Conservation (phyloP, 2,329 filamentous ascomycete genomes). For the Beauveria sp. region DNA sequence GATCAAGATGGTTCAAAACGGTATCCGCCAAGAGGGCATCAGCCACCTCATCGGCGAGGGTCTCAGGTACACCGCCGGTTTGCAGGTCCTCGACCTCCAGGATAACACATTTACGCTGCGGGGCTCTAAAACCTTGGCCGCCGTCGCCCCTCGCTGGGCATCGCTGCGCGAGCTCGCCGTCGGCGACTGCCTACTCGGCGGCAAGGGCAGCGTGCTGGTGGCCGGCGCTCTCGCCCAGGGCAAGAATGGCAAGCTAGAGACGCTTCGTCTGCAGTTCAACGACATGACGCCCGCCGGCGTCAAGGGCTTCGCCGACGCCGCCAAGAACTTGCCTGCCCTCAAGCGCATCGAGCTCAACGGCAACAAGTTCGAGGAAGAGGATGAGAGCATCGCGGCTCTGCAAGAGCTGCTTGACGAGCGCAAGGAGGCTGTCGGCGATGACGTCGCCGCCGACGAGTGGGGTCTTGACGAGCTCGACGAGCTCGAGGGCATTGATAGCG, state of each 20-base stretch:
- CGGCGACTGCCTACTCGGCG: conserved; percentile 77
- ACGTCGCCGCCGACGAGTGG: conserved; percentile 67
- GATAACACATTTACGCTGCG: conserved; percentile 91
- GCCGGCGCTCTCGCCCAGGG: conserved; percentile 66
- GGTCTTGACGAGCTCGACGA: conserved; percentile 81
- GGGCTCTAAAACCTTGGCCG: conserved; percentile 71
- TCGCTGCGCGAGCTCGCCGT: conserved; percentile 76
- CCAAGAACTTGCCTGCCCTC: conserved; percentile 63
- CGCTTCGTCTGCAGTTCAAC: conserved; percentile 83
- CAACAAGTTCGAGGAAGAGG: conserved; percentile 88
- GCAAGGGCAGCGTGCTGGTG: conserved; percentile 67
- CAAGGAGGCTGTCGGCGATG: conserved; percentile 64
- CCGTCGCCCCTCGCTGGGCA: conserved; percentile 66
- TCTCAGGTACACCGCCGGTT: conserved; percentile 57
- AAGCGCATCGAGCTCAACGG: conserved; percentile 90
- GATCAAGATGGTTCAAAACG: conserved; percentile 97
- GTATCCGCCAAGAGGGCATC: conserved; percentile 91
- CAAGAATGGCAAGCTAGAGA: conserved; percentile 71
- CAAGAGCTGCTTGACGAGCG: conserved; percentile 66
- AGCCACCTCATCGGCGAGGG: conserved; percentile 72
- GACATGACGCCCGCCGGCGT: conserved; percentile 77
- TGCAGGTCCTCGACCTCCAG: conserved; percentile 81
- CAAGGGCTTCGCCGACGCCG: conserved; percentile 61
- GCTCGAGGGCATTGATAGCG: conserved; percentile 68
- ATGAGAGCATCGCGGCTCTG: conserved; percentile 61